phyloP scores from a whole-genome alignment of 768 basidiomycete genomes.

The Naganishia vishniacii region DNA sequence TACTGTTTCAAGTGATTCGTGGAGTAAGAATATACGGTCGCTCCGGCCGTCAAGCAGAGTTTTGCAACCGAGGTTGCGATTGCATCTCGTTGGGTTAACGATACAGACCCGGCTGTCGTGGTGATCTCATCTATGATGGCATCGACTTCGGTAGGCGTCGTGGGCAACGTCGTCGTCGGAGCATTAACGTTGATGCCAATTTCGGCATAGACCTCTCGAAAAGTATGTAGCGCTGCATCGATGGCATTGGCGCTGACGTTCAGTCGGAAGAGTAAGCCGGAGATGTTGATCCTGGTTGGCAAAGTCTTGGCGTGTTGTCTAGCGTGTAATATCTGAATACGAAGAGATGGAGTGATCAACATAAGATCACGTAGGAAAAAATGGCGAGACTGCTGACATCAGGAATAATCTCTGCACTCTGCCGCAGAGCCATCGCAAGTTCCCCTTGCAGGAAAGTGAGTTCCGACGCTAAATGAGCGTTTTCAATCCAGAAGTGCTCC shows the following conservation, averaged over 20 bases:
- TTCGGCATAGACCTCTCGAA: neutral
- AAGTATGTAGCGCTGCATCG: neutral
- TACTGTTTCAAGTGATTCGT: neutral
- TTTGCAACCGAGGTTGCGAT: neutral
- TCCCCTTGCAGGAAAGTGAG: neutral
- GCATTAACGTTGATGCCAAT: neutral
- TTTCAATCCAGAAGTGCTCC: neutral
- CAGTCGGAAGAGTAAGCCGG: slow-evolving; percentile 7
- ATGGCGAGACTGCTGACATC: neutral
- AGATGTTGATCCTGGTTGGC: neutral
- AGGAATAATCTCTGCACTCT: neutral
- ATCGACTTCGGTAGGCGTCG: neutral
- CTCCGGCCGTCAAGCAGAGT: slow-evolving; percentile 9
- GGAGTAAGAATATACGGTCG: slow-evolving; percentile 3
- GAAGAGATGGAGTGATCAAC: neutral
- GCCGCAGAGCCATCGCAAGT: neutral
- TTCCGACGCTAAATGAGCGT: neutral
- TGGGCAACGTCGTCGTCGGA: neutral
- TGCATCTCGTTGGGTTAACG: neutral
- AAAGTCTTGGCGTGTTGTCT: neutral
- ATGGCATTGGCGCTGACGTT: neutral
- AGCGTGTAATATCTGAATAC: neutral
- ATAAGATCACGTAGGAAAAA: neutral
- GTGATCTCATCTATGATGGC: neutral
- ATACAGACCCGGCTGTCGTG: neutral